phyloP scores from a whole-genome alignment of 257 asterid genomes.

The Ehretia macrophylla region DNA sequence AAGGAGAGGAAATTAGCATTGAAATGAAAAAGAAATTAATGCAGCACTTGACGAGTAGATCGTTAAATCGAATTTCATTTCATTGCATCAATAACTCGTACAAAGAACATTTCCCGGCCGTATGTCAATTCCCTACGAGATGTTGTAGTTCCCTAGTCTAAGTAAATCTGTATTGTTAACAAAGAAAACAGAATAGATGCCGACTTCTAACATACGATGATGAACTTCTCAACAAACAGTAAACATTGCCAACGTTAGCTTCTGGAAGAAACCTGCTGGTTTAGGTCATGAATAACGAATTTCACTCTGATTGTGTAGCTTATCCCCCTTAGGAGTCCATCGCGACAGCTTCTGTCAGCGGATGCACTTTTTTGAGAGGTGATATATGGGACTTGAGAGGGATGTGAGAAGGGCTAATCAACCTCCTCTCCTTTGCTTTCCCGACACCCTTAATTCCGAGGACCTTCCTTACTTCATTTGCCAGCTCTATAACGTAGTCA shows the following conservation, averaged over 20 bases:
- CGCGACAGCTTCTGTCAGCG: constrained; percentile 41
- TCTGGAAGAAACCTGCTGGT: background rate
- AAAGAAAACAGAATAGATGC: no score
- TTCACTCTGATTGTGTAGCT: background rate
- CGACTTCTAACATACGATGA: background rate
- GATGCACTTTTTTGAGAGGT: constrained; percentile 42
- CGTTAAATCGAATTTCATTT: background rate
- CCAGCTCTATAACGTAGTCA: constrained; percentile 65
- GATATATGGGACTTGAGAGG: constrained; percentile 37
- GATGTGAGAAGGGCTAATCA: constrained; percentile 23
- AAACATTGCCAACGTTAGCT: background rate
- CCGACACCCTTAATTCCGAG: constrained; percentile 32
- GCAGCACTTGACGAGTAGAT: background rate
- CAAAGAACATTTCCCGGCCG: background rate
- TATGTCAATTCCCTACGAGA: no score
- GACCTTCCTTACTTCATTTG: constrained; percentile 78
- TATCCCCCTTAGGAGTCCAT: constrained; percentile 11
- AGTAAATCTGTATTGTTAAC: background rate
- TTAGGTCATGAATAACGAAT: background rate
- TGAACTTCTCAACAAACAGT: background rate
- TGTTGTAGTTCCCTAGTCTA: background rate
- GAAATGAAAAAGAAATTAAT: background rate
- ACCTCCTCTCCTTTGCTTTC: constrained; percentile 36
- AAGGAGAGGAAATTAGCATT: background rate
- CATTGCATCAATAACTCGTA: background rate